phyloP scores from a whole-genome alignment of 768 basidiomycete species.

The Coprinellus micaceus region DNA sequence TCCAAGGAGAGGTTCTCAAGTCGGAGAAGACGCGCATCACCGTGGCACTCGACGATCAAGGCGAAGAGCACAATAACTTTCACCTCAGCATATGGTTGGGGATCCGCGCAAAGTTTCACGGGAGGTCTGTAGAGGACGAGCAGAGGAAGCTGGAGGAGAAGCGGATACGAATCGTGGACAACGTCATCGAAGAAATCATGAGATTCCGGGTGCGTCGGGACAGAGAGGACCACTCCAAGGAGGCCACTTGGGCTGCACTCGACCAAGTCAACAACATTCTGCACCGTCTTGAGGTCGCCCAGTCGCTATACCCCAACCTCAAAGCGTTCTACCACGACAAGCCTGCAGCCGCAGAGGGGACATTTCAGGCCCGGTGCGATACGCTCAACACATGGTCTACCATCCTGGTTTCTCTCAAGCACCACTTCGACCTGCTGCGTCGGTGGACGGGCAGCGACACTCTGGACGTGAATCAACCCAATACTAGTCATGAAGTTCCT shows the following conservation, averaged over 20 bases:
- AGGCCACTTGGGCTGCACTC: slow-evolving; percentile 44
- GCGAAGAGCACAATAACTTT: slow-evolving; percentile 64
- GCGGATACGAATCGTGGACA: slow-evolving; percentile 74
- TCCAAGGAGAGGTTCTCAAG: slow-evolving; percentile 90
- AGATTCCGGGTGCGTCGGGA: slow-evolving; percentile 58
- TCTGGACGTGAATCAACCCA: slow-evolving; percentile 81
- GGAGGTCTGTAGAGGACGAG: slow-evolving; percentile 79
- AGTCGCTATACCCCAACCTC: slow-evolving; percentile 82
- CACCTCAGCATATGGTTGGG: slow-evolving; percentile 83
- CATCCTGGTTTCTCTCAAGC: slow-evolving; percentile 80
- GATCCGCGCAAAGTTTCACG: slow-evolving; percentile 82
- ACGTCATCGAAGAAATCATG: slow-evolving; percentile 79
- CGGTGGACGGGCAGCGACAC: slow-evolving; percentile 94
- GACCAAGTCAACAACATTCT: slow-evolving; percentile 64
- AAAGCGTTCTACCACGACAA: slow-evolving; percentile 80
- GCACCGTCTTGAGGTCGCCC: slow-evolving; percentile 72
- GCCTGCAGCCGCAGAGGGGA: slow-evolving; percentile 56
- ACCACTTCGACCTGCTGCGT: slow-evolving; percentile 75
- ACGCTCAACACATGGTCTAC: slow-evolving; percentile 91
- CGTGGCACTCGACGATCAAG: slow-evolving; percentile 65
- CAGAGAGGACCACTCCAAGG: slow-evolving; percentile 30
- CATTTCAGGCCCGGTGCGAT: slow-evolving; percentile 81
- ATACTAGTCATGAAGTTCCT: slow-evolving; percentile 58
- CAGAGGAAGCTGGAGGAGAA: slow-evolving; percentile 77
- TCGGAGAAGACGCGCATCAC: slow-evolving; percentile 93